Evolutionary conservation across 352 stramenopile species (phyloP).

Genomic region (Phytophthora cajani): DNA sequence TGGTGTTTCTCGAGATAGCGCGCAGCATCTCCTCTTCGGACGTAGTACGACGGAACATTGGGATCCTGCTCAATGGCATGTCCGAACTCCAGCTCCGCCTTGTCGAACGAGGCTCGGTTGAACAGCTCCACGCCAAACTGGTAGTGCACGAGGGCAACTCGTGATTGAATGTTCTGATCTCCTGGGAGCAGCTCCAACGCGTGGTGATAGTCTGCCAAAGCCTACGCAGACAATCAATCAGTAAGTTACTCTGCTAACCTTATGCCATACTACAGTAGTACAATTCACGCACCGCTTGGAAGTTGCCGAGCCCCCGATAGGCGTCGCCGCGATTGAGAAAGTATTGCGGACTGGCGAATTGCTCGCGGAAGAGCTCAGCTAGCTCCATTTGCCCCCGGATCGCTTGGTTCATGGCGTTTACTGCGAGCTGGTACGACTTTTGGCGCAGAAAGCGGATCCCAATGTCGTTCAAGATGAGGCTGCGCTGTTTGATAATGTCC

Average conservation of each 20-base stretch:
- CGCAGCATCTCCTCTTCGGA: slow-evolving; percentile 75
- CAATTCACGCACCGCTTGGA: slow-evolving; percentile 58
- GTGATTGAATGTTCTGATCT: slow-evolving; percentile 57
- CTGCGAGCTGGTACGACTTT: slow-evolving; percentile 71
- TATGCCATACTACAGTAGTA: neutral
- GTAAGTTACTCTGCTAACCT: neutral
- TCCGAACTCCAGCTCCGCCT: slow-evolving; percentile 71
- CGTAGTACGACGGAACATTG: slow-evolving; percentile 63
- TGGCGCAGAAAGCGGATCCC: slow-evolving; percentile 58
- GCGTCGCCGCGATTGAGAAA: slow-evolving; percentile 78
- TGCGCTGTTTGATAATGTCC: slow-evolving; percentile 74
- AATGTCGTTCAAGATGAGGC: slow-evolving; percentile 81
- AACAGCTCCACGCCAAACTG: slow-evolving; percentile 84
- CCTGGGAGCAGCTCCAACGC: slow-evolving; percentile 67
- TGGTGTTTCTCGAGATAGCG: slow-evolving; percentile 79
- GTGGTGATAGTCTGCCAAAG: slow-evolving; percentile 80
- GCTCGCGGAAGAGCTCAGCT: slow-evolving; percentile 49
- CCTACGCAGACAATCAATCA: slow-evolving; percentile 38
- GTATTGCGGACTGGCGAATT: slow-evolving; percentile 56
- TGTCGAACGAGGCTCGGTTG: slow-evolving; percentile 75
- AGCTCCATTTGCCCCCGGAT: slow-evolving; percentile 68
- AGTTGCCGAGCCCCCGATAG: slow-evolving; percentile 74
- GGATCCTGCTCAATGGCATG: slow-evolving; percentile 60
- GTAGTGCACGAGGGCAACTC: slow-evolving; percentile 81
- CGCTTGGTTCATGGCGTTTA: slow-evolving; percentile 85